Base-by-base conservation (phyloP, 148 eudicot species). In the Euryodendron excelsum region DNA sequence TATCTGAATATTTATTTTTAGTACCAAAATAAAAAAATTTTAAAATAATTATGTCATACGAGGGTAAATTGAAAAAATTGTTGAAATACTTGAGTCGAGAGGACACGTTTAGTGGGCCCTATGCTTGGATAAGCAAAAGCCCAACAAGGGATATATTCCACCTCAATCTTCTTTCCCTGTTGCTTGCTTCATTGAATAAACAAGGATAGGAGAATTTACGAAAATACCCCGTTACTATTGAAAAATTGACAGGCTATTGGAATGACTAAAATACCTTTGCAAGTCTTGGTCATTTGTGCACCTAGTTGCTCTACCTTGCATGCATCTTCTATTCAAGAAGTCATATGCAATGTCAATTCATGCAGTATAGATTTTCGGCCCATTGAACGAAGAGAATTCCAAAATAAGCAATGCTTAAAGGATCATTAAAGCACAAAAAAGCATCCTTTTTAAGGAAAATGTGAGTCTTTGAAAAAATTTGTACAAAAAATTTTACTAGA, bases 61-160 rank as follows among this genome's bases (percentile, higher is more conserved):
- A 1, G 64, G 66, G 50, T 58, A 60, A 41, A 74, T 13, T 56
- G 77, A 55, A 14, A 39, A 58, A 59, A 74, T 25, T 2, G 13
- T 6, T 33, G 33, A 34, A 73, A 72, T 80, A 48, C 75, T 62
- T 72, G 59, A 31, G 72, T 66, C 61, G 20, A 17, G 71, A 65
- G 28, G 30, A 76, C 84, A 79, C 87, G 82, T 58, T 33, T 78
- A 82, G 84, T 85, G 87, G 87, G 87, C 41, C 82, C 82, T n/a
- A 17, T 15, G 37, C 33, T 34, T 48, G 70, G 79, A 69, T 69
- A 47, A 59, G 83, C 39, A 55, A 74, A 80, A 67, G 39, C 59
- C 65, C 79, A 80, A 15, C 36, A 36, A 36, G 18, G 45, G 33
- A 18, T 55, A 56, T 21, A 44, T 71, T 72, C 80, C 65, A 80